Evolutionary conservation across 768 basidiomycete species (phyloP).

Genomic region (Phaffia australis): DNA sequence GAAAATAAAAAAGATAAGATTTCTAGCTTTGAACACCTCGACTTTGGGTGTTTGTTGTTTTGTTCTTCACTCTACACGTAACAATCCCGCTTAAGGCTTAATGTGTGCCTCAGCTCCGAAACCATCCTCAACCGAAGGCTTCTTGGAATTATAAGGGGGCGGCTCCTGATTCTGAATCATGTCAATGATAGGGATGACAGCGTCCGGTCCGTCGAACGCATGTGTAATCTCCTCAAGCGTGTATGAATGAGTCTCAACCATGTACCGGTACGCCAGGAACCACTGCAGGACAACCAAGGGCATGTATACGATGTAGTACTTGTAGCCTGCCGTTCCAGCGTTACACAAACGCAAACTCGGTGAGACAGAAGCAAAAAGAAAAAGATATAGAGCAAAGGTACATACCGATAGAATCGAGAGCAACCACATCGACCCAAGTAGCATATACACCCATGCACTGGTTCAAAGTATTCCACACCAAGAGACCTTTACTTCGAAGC

Average conservation of each 20-base stretch:
- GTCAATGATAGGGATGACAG: conserved; percentile 16
- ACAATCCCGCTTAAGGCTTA: no score
- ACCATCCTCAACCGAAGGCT: no score
- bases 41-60: no score
- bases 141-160: no score
- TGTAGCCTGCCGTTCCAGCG: conserved; percentile 29
- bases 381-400: background rate
- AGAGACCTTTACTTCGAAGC: conserved; percentile 38
- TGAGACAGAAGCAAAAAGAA: background rate
- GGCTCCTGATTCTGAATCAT: conserved; percentile 5
- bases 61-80: no score
- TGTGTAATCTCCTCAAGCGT: conserved; percentile 29
- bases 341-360: background rate
- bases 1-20: no score
- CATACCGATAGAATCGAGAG: conserved; percentile 23
- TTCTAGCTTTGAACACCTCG: no score
- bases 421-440: conserved; percentile 19
- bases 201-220: conserved; percentile 31
- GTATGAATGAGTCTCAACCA: conserved; percentile 30
- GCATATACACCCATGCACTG: conserved; percentile 13
- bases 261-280: conserved; percentile 33
- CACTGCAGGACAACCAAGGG: conserved; percentile 38
- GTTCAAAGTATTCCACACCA: conserved; percentile 37
- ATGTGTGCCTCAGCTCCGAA: no score
- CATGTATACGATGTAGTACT: conserved; percentile 39